phyloP scores from a whole-genome alignment of 1,284 basidiomycete genomes.

The Apiotrichum laibachii region DNA sequence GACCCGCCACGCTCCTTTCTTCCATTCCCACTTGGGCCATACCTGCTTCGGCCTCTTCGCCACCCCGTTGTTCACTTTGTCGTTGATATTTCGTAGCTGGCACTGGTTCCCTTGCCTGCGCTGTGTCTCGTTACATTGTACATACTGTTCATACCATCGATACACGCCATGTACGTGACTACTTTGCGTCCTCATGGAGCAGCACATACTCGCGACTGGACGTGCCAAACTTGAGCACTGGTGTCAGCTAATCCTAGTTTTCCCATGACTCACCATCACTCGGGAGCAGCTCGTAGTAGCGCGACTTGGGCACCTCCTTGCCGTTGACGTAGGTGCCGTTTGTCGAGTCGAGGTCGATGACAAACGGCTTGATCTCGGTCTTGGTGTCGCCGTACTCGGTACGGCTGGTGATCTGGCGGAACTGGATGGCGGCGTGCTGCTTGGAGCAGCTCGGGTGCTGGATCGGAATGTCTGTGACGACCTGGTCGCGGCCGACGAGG shows the following conservation, averaged over 20 bases:
- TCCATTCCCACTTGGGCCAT: too few relatives aligned
- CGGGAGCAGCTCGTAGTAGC: conserved; percentile 85
- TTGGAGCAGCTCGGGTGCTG: conserved; percentile 98
- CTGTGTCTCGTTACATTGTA: neutral
- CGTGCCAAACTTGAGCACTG: conserved; percentile 88
- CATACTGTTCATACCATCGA: neutral
- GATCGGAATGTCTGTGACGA: conserved; percentile 79
- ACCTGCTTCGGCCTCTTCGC: too few relatives aligned
- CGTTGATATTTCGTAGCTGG: too few relatives aligned
- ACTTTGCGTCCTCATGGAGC: conserved; percentile 65
- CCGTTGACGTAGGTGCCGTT: conserved; percentile 93
- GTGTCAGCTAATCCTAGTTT: conserved; percentile 2
- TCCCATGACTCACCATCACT: conserved; percentile 73
- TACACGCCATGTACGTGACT: neutral
- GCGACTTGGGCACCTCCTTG: conserved; percentile 73
- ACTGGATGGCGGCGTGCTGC: conserved; percentile 96
- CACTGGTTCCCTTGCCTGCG: too few relatives aligned
- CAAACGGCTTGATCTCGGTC: conserved; percentile 81
- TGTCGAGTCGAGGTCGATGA: conserved; percentile 95
- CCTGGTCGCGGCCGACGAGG: conserved; percentile 82
- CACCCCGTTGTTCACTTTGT: too few relatives aligned
- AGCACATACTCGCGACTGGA: conserved; percentile 85
- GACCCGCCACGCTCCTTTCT: too few relatives aligned
- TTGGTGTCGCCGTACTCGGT: conserved; percentile 84
- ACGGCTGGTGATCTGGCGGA: conserved; percentile 77